Conservation (phyloP, 2,329 filamentous ascomycete genomes). For the Microascus cirrosus region DNA sequence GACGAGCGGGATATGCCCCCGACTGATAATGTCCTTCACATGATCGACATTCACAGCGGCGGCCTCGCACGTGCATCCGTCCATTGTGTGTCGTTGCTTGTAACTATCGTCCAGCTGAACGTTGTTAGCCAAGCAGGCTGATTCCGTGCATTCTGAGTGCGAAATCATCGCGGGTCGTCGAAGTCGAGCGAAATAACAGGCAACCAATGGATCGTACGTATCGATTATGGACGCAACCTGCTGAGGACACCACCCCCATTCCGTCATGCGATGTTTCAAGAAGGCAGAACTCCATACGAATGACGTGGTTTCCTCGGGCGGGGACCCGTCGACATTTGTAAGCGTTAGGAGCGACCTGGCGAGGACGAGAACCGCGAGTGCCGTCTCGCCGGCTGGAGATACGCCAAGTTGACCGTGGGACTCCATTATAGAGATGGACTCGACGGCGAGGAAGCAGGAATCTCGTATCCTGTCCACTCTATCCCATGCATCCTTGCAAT, state of each 20-base stretch:
- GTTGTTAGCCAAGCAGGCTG: not conserved
- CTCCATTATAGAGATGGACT: not conserved
- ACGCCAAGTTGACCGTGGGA: not conserved
- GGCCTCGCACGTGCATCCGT: not conserved
- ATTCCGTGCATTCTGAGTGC: not conserved
- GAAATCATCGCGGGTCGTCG: not conserved
- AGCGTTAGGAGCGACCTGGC: not conserved
- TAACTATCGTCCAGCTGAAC: not conserved
- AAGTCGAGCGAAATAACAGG: not conserved
- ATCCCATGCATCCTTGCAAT: not conserved
- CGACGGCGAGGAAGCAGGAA: not conserved
- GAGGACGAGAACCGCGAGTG: not conserved
- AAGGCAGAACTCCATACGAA: not conserved
- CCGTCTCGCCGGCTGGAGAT: not conserved
- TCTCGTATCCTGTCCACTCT: not conserved
- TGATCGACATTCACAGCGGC: not conserved
- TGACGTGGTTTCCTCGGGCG: not conserved
- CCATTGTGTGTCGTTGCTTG: not conserved
- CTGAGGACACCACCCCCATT: not conserved
- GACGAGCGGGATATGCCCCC: not conserved
- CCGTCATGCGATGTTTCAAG: not conserved
- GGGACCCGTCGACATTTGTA: not conserved
- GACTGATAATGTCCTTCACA: not conserved
- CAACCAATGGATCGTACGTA: not conserved
- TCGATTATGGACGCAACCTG: not conserved